phyloP scores from a whole-genome alignment of 768 basidiomycete species.

The Hypholoma fasciculare region DNA sequence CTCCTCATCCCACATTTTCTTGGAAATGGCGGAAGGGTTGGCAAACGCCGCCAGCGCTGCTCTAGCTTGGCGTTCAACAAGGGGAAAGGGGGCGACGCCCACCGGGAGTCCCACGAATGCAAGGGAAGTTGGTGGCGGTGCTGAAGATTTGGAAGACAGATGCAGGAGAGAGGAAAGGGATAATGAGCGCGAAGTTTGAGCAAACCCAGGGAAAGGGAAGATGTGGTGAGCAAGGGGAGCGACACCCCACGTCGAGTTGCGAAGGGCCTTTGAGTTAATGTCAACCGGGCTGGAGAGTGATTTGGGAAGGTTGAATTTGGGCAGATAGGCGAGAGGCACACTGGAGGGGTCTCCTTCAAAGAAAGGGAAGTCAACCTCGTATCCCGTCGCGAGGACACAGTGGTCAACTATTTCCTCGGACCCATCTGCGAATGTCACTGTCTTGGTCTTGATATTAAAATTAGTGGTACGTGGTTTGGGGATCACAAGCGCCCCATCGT shows the following conservation, averaged over 20 bases:
- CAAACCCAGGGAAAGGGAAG: slow-evolving; percentile 53
- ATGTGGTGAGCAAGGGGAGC: slow-evolving; percentile 74
- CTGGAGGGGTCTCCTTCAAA: slow-evolving; percentile 29
- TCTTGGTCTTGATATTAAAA: slow-evolving; percentile 2
- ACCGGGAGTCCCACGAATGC: slow-evolving; percentile 67
- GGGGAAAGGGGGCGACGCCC: slow-evolving; percentile 69
- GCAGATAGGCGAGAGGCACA: neutral
- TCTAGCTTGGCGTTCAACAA: slow-evolving; percentile 77
- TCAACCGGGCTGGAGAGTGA: slow-evolving; percentile 15
- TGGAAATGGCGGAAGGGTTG: slow-evolving; percentile 31
- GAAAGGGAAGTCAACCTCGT: slow-evolving; percentile 65
- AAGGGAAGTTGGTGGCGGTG: slow-evolving; percentile 51
- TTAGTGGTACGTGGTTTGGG: slow-evolving; percentile 7
- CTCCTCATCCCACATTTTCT: slow-evolving; percentile 1
- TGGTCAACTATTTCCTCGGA: slow-evolving; percentile 55
- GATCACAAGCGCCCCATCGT: neutral
- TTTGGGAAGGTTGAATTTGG: slow-evolving; percentile 26
- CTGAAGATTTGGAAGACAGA: neutral
- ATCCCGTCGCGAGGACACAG: slow-evolving; percentile 79
- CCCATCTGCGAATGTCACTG: slow-evolving; percentile 59
- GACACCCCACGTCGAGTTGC: slow-evolving; percentile 65
- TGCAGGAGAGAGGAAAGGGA: slow-evolving; percentile 20
- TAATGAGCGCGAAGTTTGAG: neutral
- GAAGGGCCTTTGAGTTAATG: slow-evolving; percentile 35
- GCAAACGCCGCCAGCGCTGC: slow-evolving; percentile 58